These are phyloP conservation scores for Physcomitrium patens DNA, from an alignment of 225 moss, liverwort and hornwort genomes.

Conservation along the genomic window DNA sequence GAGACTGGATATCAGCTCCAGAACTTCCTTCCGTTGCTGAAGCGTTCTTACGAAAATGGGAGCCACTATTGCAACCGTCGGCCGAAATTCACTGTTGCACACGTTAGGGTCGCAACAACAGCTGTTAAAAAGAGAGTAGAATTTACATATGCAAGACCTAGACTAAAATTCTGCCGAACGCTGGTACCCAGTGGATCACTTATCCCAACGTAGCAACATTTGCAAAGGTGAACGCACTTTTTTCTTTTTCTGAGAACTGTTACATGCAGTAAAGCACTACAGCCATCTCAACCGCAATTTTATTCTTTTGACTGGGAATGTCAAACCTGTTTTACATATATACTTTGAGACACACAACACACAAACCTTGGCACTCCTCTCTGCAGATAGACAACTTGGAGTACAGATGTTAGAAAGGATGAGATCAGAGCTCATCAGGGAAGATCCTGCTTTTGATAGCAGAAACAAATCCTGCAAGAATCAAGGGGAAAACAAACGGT, in stretches of 20 bases:
- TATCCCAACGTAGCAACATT: background rate
- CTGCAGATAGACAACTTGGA: slow-evolving; percentile 28
- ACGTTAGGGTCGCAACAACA: slow-evolving; percentile 25
- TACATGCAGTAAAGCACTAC: too few species aligned
- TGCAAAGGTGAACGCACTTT: background rate
- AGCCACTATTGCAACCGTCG: slow-evolving; percentile 53
- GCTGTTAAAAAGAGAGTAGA: slow-evolving; percentile 26
- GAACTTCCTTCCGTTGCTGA: slow-evolving; percentile 57
- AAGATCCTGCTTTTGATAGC: slow-evolving; percentile 33
- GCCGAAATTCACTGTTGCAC: slow-evolving; percentile 57
- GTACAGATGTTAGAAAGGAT: slow-evolving; percentile 20
- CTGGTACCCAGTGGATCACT: background rate
- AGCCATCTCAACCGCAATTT: too few species aligned
- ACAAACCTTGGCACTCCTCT: slow-evolving; percentile 45
- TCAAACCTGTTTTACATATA: slow-evolving; percentile 11
- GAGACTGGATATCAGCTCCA: slow-evolving; percentile 56
- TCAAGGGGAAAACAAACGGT: slow-evolving; percentile 22
- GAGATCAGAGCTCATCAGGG: slow-evolving; percentile 17
- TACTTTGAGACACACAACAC: slow-evolving; percentile 13
- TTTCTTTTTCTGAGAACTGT: background rate
- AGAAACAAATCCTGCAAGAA: slow-evolving; percentile 52
- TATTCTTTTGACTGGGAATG: background rate
- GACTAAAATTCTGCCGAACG: background rate
- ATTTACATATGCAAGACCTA: background rate
- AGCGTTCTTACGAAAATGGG: slow-evolving; percentile 55